Base-by-base conservation (phyloP, 106 monocot genomes). In the Ottelia alismoides region DNA sequence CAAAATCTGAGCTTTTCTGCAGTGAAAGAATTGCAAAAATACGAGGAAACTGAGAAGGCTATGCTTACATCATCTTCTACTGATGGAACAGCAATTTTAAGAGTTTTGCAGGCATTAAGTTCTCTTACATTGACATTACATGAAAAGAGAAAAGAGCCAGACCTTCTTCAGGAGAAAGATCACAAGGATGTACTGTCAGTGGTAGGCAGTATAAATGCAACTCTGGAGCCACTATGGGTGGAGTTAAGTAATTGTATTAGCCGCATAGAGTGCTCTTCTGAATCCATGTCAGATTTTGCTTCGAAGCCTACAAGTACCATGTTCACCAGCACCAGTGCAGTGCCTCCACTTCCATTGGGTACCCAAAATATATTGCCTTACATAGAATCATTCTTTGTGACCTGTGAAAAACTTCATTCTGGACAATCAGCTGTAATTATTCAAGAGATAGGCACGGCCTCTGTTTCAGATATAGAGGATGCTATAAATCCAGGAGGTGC, bases 361-460 rank as follows among this genome's bases (percentile, higher is more conserved):
- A 74, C 85, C 2, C 96, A 96, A 50, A 96, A 85, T 43, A 88
- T 96, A 20, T 60, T 96, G 30, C 96, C 96, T 20, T 96, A 88
- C 64, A 96, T 96, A 28, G 96, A 96, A 35, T 85, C 96, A 55
- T 96, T 96, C 66, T 96, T 96, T 65, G 88, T 96, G 30, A 78
- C 81, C 6, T 96, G 96, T 56, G 96, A 96, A 49, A 96, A 96
- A 58, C 64, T 96, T 47, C 62, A 63, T 21, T 79, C 84, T 50
- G 76, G 76, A 22, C 81, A 80, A 24, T 28, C 70, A 20, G 70
- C 70, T 35, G 21, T 57, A n/a, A 43, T 52, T 43, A 55, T 63
- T 23, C 80, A 84, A 47, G 81, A 84, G 47, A 21, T 76, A 63
- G 54, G 51, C 16, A 23, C 47, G 27, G 27, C 67, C 20, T 44